Base-by-base conservation (phyloP, 2,329 filamentous ascomycete genomes). In the Alternaria sp. region DNA sequence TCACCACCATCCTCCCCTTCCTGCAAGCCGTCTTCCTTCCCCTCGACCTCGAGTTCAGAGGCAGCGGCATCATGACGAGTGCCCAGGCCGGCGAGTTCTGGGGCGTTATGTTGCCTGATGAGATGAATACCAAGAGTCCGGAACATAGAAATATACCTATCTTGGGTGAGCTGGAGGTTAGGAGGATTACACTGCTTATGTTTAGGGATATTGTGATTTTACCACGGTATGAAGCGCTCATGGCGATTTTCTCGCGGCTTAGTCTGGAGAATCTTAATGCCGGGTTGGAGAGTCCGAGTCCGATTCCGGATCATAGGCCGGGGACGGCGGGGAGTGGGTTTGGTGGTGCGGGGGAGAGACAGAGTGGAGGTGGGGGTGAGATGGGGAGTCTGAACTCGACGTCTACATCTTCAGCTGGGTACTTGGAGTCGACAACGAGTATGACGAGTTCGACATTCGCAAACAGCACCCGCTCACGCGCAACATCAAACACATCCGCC, bases 1-100 rank as follows among this genome's bases (percentile, higher is more conserved):
- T 97, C 73, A 95, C 93, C 3, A 91, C 88, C 7, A 92, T 98
- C 40, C 82, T 98, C 6, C 96, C 96, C 0, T 98, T 97, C 75
- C 90, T 99, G 72, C 95, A 98, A 82, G 93, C 95, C 1, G 94
- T 97, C 1, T 97, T 99, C 76, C 83, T 99, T 2, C 96, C 94
- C 0, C 83, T 99, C 1, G 96, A 99, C 74, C 87, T 97, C 11
- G 96, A 99, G 77, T 97, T 99, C 77, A 90, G 93, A 57, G 96
- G 95, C 6, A 87, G 87, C 50, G 96, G 96, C 15, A 87, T 98
- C 59, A 90, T 98, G 87, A 90, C 87, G 1, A 80, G 87, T 0
- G 89, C 93, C 6, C 91, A 96, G 79, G 91, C 94, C 5, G 89
- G 90, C 44, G 95, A 98, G 63, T 97, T 97, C 74, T 98, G 95